These are phyloP conservation scores for Neurospora hispaniola DNA, from an alignment of 495 filamentous ascomycete species.

Conservation along the genomic window DNA sequence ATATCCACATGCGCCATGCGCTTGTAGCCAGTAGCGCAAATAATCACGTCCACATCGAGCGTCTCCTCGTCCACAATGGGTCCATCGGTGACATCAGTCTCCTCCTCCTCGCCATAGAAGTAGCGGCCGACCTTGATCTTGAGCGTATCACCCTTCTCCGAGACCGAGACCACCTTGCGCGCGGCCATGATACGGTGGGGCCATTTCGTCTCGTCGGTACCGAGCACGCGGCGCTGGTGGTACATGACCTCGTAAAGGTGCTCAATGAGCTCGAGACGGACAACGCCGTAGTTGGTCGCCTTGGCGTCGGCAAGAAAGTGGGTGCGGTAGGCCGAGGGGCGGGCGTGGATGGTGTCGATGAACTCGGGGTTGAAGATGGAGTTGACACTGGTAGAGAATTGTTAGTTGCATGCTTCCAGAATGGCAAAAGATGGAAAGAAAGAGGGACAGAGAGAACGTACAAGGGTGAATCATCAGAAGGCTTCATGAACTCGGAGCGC, in stretches of 20 bases:
- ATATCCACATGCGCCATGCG: conserved; percentile 72
- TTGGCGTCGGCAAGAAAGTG: conserved; percentile 53
- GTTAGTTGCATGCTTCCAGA: conserved; percentile 3
- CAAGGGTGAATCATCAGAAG: conserved; percentile 94
- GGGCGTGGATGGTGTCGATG: conserved; percentile 62
- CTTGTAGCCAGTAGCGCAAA: conserved; percentile 82
- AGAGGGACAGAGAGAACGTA: conserved; percentile 32
- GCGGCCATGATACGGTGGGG: conserved; percentile 65
- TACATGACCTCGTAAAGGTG: conserved; percentile 78
- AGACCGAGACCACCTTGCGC: conserved; percentile 49
- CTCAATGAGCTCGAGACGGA: conserved; percentile 78
- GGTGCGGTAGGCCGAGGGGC: conserved; percentile 48
- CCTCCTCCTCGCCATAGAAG: conserved; percentile 23
- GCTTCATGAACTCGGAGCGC: conserved; percentile 66
- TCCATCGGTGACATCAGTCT: conserved; percentile 14
- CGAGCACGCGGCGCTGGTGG: conserved; percentile 59
- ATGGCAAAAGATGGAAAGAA: neutral
- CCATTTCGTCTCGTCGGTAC: conserved; percentile 61
- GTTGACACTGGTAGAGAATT: conserved; percentile 58
- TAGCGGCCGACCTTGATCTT: conserved; percentile 31
- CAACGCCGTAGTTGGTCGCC: conserved; percentile 88
- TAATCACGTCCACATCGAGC: conserved; percentile 66
- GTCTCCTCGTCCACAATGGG: conserved; percentile 33
- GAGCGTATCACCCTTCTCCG: conserved; percentile 33
- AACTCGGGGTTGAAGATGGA: conserved; percentile 87